Evolutionary conservation across 768 basidiomycete species (phyloP), one percentile per base, ranked within the genome.

Genomic region (Serendipita indica): DNA sequence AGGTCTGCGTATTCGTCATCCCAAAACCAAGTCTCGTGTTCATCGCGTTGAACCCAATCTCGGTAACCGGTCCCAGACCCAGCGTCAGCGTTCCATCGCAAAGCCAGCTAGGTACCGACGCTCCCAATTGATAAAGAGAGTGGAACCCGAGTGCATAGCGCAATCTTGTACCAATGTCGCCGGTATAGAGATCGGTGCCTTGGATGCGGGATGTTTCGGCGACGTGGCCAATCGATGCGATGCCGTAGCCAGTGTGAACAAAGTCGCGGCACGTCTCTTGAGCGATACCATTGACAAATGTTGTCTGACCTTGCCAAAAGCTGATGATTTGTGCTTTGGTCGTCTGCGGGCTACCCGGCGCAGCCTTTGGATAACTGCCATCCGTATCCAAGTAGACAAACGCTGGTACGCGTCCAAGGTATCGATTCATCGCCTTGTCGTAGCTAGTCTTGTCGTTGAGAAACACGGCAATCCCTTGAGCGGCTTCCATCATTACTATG

Each of bases 401-500:
- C 20, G 45, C 45, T 7, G 45, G 45, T n/a, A 49, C 45, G 25
- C 45, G 45, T 7, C 10, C 12, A 20, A 49, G 45, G 20, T 10
- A 49, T 20, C 22, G 10, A 20, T 7, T 10, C 45, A 49, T 49
- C 12, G 25, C 45, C 10, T 22, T 10, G 45, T 49, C 20, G 20
- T 49, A 49, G 45, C 10, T 22, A 20, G 10, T 20, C 20, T 27
- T 20, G 45, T 49, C 45, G 45, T 49, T 49, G 45, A 49, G 10
- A 20, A 49, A 49, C 10, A 49, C 45, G 12, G 45, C 45, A 10
- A 49, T 49, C 10, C 45, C 45, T 27, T 49, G 45, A 10, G 20
- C 45, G 45, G 45, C 45, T 49, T 49, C 45, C n/a, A 49, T n/a
- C 45, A 49, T 49, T 7, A 49, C 45, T 37, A 37, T 10, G n/a